phyloP scores from a whole-genome alignment of 1,284 basidiomycete genomes.

The Volvariella surrecta region DNA sequence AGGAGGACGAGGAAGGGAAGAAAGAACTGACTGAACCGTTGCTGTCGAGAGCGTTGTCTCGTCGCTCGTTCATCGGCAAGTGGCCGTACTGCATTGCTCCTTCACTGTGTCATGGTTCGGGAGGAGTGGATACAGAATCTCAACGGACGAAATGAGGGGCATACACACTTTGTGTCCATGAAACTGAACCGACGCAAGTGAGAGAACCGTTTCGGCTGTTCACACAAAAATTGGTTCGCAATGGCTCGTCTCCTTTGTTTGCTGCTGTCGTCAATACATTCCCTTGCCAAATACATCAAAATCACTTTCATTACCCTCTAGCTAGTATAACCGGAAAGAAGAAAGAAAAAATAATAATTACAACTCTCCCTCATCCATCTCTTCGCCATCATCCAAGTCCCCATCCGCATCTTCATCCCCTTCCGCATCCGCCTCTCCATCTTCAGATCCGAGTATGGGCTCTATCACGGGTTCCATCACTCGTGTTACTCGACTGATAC shows the following conservation, averaged over 20 bases:
- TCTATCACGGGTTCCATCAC: conserved; percentile 15
- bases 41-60: conserved; percentile 37
- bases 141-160: conserved; percentile 13
- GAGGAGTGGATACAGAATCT: conserved; percentile 11
- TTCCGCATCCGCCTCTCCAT: conserved; percentile 15
- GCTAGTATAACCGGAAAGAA: too few species aligned
- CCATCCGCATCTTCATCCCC: conserved; percentile 9
- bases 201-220: conserved; percentile 7
- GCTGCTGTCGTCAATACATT: conserved; percentile 16
- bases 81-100: conserved; percentile 40
- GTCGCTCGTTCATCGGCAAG: conserved; percentile 33
- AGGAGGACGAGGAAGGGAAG: conserved; percentile 17
- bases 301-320: conserved; percentile 12
- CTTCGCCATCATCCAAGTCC: conserved; percentile 20
- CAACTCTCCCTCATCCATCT: conserved; percentile 32
- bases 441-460: too few species aligned
- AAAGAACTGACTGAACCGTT: conserved; percentile 34
- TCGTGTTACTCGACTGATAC: conserved; percentile 9
- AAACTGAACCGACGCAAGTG: conserved; percentile 18
- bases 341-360: too few species aligned
- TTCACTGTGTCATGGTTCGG: conserved; percentile 28
- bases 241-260: conserved; percentile 15
- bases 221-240: conserved; percentile 14
- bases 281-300: conserved; percentile 11
- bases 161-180: conserved; percentile 26